Evolutionary conservation across 768 basidiomycete genomes (phyloP), one percentile per base, ranked within the genome.

Genomic region (Infundibulicybe gibba): DNA sequence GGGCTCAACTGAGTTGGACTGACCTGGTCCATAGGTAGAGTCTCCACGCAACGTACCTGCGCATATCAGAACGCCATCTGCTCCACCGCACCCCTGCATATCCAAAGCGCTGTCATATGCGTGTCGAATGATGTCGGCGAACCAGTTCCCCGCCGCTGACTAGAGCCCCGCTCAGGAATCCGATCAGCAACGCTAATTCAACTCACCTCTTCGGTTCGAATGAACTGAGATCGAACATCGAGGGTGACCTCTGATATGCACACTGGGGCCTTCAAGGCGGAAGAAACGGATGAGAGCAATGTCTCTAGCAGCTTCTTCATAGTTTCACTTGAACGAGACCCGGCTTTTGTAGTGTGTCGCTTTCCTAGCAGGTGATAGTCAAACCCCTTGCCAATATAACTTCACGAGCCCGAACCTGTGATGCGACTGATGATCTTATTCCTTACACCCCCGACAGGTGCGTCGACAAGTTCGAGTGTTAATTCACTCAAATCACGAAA

Each of bases 11-110:
- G 14, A 31, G 19, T 11, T 15, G 33, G 11, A 45, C 62, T 39
- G 54, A 86, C 90, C 92, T 51, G 91, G 83, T 0, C 89, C 86
- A 64, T 94, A 94, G 2, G 78, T 69, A 1, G 87, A 85, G 60
- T 95, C 93, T 5, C 93, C 92, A 41, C 93, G 80, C 38, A 94
- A 66, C 1, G 90, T 91, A 6, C 93, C 93, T 17, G 85, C 87
- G 54, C 82, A 87, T 20, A 94, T 79, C 44, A 95, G 72, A 9
- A 89, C 89, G 0, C 82, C 89, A 58, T 94, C 90, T 1, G 89
- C 80, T 2, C 81, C 89, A 10, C 75, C 79, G 43, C 70, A 71
- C 16, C 71, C 80, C 54, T 79, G 73, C 55, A 81, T 63, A 41
- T 73, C 75, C 20, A 85, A 67, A 0, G 77, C 74, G 46, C 87